Evolutionary conservation across 192 early-diverging fungal species (phyloP).

Genomic region (Entomortierella chlamydospora): DNA sequence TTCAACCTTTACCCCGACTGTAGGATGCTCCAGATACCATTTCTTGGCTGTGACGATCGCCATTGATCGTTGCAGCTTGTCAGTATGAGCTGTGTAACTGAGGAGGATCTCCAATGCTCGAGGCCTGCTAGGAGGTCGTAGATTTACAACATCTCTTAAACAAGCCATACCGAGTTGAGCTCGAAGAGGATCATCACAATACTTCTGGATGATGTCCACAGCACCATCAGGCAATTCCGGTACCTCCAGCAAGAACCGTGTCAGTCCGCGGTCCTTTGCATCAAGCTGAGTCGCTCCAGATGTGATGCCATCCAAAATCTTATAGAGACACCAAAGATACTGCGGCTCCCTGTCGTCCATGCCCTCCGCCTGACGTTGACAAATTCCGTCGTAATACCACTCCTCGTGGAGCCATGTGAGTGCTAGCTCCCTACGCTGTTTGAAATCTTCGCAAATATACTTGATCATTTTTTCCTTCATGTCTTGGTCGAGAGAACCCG

Average conservation of each 20-base stretch:
- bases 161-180: conserved; percentile 38
- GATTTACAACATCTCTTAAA: conserved; percentile 43
- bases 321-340: conserved; percentile 46
- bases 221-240: conserved; percentile 74
- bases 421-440: conserved; percentile 75
- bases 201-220: conserved; percentile 70
- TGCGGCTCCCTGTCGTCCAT: conserved; percentile 47
- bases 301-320: conserved; percentile 44
- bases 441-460: conserved; percentile 72
- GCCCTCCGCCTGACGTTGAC: conserved; percentile 25
- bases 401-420: conserved; percentile 84
- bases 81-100: conserved; percentile 45
- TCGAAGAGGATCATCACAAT: conserved; percentile 73
- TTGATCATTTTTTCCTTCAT: conserved; percentile 60
- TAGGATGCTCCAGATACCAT: conserved; percentile 50
- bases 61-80: conserved; percentile 54
- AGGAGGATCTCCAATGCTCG: conserved; percentile 37
- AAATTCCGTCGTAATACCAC: conserved; percentile 57
- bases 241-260: conserved; percentile 81
- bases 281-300: conserved; percentile 61
- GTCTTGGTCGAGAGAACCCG: conserved; percentile 5
- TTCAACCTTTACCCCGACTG: conserved; percentile 37
- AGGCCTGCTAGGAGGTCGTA: conserved; percentile 40
- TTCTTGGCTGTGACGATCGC: conserved; percentile 58
- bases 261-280: conserved; percentile 75